Base-by-base conservation (phyloP, 2,329 filamentous ascomycete species). In the Penicillium italicum region DNA sequence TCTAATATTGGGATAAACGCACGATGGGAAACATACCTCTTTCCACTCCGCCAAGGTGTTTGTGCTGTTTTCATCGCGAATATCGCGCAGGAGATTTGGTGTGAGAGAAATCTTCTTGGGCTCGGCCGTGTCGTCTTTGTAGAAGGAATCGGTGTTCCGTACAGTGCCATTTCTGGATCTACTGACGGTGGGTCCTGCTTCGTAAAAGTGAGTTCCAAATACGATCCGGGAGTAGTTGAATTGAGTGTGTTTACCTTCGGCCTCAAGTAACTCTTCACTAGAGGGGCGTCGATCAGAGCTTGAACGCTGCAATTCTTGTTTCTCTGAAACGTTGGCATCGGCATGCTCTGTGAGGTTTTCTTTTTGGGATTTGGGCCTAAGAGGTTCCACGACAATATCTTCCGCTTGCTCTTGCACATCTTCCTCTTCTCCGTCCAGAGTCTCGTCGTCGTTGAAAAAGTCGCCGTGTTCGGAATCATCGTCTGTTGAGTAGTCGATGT, bases 21-120 rank as follows among this genome's bases (percentile, higher is more conserved):
- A n/a, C 2, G 18, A 18, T 51, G 33, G 31, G 16, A 16, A 55
- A 52, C 59, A 55, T 67, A 76, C 74, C 63, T 77, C 76, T 71
- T 71, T 76, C 46, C 65, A 59, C 16, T 77, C 75, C 40, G 65
- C 55, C 26, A 66, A 55, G n/a, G 51, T 50, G 16, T 12, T 48
- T 18, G 33, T 45, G n/a, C 54, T 61, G 44, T 55, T 47, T 20
- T 55, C 64, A 44, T 56, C 65, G 57, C 61, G 73, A 11, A 78
- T 92, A 63, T 97, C 93, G 40, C 93, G 86, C 38, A 97, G 78
- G 50, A 99, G 77, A 64, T 96, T 96, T 1, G 94, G 94, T 4
- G 94, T 99, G 42, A 99, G 82, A 0, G 92, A 96, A 63, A 99
- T 97, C 77, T 97, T 97, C 74, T 95, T 91, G 3, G 94, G 97